These are phyloP conservation scores for Bipolaris cookei DNA, from an alignment of 2,329 filamentous ascomycete genomes.

Conservation along the genomic window DNA sequence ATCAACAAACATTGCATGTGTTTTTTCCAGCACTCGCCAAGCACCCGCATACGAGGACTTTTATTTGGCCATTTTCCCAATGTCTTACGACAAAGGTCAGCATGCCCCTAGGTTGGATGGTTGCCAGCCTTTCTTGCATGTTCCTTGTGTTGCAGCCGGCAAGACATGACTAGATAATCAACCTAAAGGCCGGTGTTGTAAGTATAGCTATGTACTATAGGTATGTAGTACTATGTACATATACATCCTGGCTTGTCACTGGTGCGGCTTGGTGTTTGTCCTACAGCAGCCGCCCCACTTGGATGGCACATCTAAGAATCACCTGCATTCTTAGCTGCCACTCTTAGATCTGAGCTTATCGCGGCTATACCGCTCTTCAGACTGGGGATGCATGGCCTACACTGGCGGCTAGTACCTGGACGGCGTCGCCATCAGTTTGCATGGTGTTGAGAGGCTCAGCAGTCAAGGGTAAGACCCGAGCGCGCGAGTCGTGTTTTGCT, in stretches of 20 bases:
- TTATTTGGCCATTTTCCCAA: too few relatives aligned
- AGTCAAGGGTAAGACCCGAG: background rate
- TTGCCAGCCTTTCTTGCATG: too few relatives aligned
- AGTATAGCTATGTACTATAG: too few relatives aligned
- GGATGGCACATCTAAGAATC: background rate
- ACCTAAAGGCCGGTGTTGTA: too few relatives aligned
- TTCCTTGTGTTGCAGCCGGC: too few relatives aligned
- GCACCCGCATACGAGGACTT: too few relatives aligned
- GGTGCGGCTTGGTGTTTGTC: constrained; percentile 1
- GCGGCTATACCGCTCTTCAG: background rate
- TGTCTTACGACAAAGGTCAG: too few relatives aligned
- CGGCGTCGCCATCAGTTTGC: background rate
- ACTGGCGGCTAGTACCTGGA: background rate
- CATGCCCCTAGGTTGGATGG: too few relatives aligned
- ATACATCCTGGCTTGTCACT: background rate
- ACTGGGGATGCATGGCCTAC: background rate
- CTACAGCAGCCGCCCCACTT: background rate
- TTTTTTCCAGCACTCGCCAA: too few relatives aligned
- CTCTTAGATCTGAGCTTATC: background rate
- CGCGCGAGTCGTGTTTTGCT: constrained; percentile 1
- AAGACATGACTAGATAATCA: too few relatives aligned
- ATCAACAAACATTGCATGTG: too few relatives aligned
- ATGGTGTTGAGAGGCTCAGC: background rate
- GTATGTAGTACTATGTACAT: too few relatives aligned
- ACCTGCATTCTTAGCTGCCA: background rate